Conservation (phyloP, 169 alveolate species). For the Amoebophrya sp. region DNA sequence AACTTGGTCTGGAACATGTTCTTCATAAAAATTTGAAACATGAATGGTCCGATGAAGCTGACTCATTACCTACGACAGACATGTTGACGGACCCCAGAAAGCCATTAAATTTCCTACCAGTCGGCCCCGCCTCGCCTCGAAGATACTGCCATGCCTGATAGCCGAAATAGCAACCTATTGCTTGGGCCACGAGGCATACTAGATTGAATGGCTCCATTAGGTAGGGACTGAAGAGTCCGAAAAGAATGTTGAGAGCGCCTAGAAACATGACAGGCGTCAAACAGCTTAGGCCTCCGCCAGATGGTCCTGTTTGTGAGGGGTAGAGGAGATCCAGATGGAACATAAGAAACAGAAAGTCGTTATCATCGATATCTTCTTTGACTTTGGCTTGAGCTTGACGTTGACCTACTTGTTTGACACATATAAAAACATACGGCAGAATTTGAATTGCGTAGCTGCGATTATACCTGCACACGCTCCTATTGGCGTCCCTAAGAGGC, state of each 20-base stretch:
- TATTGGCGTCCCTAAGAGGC: background rate
- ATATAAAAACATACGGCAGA: too few relatives aligned
- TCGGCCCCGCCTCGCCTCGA: background rate
- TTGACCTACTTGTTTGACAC: too few relatives aligned
- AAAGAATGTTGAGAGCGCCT: background rate
- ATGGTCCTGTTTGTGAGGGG: too few relatives aligned
- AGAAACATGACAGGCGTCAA: background rate
- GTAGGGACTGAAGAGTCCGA: background rate
- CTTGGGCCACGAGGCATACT: background rate
- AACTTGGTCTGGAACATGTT: too few relatives aligned
- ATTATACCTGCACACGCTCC: background rate
- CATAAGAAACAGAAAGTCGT: background rate
- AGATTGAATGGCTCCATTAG: slow-evolving; percentile 19
- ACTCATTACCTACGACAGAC: too few relatives aligned
- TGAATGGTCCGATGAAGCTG: too few relatives aligned
- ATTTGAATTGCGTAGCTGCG: too few relatives aligned
- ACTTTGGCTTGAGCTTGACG: too few relatives aligned
- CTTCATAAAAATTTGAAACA: too few relatives aligned
- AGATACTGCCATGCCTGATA: background rate
- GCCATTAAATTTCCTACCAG: too few relatives aligned
- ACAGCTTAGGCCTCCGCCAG: background rate
- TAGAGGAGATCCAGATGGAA: background rate
- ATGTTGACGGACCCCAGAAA: too few relatives aligned
- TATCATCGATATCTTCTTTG: too few relatives aligned
- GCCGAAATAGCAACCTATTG: background rate